Evolutionary conservation across 2,329 filamentous ascomycete species (phyloP).

Genomic region (Biscogniauxia sp.): DNA sequence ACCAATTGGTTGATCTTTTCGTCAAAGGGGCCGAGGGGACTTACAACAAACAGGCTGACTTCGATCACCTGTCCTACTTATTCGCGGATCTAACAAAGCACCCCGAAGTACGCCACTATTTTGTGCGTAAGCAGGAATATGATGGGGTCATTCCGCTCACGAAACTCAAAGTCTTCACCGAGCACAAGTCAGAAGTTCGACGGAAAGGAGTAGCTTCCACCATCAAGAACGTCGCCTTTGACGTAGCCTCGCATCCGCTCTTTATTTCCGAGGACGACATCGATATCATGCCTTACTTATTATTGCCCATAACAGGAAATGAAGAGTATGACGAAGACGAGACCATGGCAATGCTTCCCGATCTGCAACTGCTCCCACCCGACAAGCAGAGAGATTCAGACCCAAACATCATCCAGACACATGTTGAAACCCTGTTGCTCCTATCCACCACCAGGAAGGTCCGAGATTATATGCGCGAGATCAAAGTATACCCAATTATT

Average conservation of each 20-base stretch:
- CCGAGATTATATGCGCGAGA: slow-evolving; percentile 68
- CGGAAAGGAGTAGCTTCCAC: slow-evolving; percentile 93
- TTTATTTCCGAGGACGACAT: slow-evolving; percentile 71
- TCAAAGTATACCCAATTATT: slow-evolving; percentile 86
- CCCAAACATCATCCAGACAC: slow-evolving; percentile 73
- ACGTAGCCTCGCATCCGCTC: slow-evolving; percentile 67
- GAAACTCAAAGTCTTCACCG: slow-evolving; percentile 92
- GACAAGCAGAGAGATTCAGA: slow-evolving; percentile 86
- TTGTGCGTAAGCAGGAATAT: slow-evolving; percentile 70
- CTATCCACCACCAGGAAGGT: slow-evolving; percentile 76
- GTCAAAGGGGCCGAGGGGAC: slow-evolving; percentile 82
- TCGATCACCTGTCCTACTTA: slow-evolving; percentile 89
- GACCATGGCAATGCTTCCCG: slow-evolving; percentile 79
- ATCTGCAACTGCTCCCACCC: slow-evolving; percentile 83
- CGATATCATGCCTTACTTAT: slow-evolving; percentile 81
- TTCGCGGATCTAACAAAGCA: slow-evolving; percentile 92
- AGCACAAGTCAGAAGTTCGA: slow-evolving; percentile 78
- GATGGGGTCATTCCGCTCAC: slow-evolving; percentile 84
- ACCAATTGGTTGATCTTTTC: slow-evolving; percentile 93
- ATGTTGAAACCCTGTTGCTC: slow-evolving; percentile 83
- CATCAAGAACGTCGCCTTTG: slow-evolving; percentile 92
- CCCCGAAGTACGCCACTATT: slow-evolving; percentile 70
- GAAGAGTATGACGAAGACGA: slow-evolving; percentile 91
- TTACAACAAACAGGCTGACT: slow-evolving; percentile 83
- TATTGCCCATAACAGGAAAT: slow-evolving; percentile 82